These are phyloP conservation scores for Passiflora organensis DNA, from an alignment of 345 rosid genomes.

Conservation along the genomic window DNA sequence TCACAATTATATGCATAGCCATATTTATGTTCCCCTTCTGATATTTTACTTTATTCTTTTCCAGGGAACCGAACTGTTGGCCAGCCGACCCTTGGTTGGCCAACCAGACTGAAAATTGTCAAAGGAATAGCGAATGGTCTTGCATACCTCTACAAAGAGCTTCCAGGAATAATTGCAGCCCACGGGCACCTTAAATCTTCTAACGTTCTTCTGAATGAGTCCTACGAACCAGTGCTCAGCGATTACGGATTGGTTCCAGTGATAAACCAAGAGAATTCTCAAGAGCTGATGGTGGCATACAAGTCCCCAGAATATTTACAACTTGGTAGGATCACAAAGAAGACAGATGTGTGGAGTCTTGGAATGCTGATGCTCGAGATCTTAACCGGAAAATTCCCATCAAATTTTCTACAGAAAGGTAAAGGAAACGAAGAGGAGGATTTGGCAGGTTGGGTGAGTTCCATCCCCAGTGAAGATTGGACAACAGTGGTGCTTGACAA, in stretches of 20 bases:
- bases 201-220: conserved; percentile 53
- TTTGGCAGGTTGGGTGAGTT: conserved; percentile 50
- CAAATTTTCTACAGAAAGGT: conserved; percentile 40
- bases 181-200: conserved; percentile 95
- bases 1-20: too few species aligned
- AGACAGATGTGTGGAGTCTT: conserved; percentile 81
- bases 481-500: conserved; percentile 42
- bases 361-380: conserved; percentile 77
- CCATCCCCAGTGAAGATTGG: conserved; percentile 26
- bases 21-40: too few species aligned
- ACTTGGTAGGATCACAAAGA: conserved; percentile 62
- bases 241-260: conserved; percentile 74
- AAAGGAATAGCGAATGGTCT: conserved; percentile 79
- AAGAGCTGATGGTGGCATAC: conserved; percentile 79
- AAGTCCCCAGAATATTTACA: conserved; percentile 76
- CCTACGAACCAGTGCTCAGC: conserved; percentile 53
- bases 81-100: conserved; percentile 62
- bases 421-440: conserved; percentile 35
- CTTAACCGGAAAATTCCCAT: conserved; percentile 58
- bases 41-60: too few species aligned
- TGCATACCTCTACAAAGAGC: conserved; percentile 50
- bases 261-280: conserved; percentile 71
- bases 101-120: conserved; percentile 54
- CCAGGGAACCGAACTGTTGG: conserved; percentile 49
- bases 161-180: conserved; percentile 64